Base-by-base conservation (phyloP, 805 yeast species). In the Pichia heedii region DNA sequence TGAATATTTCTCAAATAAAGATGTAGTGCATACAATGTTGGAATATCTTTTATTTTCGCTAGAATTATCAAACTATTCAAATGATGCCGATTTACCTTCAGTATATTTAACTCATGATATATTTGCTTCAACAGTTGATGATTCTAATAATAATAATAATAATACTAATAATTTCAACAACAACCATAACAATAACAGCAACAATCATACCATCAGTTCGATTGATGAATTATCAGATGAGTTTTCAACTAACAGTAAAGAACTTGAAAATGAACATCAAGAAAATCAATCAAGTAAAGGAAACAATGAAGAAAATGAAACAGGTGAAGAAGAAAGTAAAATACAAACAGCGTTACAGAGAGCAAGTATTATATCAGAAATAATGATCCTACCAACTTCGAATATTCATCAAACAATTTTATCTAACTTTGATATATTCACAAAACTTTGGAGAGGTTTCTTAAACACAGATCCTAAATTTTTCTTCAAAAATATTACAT, bases 401-500 rank as follows among this genome's bases (percentile, higher is more conserved):
- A 42, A 50, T 22, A 46, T 53, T n/a, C 52, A 54, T 11, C 48
- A 53, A 26, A 43, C 43, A 18, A 38, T 62, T n/a, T 42, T 61
- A 13, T 40, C 50, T 3, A 57, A 56, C 8, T 48, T 50, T 10
- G 46, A 46, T 15, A 49, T 55, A 9, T 38, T 62, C 18, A 45
- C 53, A 4, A 52, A 48, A 37, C 44, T 62, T 3, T 62, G 67
- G 67, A 50, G 63, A 24, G 67, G 67, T 1, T 52, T 62, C 38
- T 38, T 61, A 42, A 55, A 58, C 40, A 48, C 49, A 38, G 56
- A 52, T 32, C 54, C 55, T 21, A 47, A 46, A 13, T 42, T 33
- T 27, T 40, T 38, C 18, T 41, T 40, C 6, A 43, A 38, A 20
- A 39, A 43, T 40, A 36, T 26, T 15, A 33, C 38, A n/a, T 33